Base-by-base conservation (phyloP, 1,139 yeast species). In the Maudiozyma humilis region DNA sequence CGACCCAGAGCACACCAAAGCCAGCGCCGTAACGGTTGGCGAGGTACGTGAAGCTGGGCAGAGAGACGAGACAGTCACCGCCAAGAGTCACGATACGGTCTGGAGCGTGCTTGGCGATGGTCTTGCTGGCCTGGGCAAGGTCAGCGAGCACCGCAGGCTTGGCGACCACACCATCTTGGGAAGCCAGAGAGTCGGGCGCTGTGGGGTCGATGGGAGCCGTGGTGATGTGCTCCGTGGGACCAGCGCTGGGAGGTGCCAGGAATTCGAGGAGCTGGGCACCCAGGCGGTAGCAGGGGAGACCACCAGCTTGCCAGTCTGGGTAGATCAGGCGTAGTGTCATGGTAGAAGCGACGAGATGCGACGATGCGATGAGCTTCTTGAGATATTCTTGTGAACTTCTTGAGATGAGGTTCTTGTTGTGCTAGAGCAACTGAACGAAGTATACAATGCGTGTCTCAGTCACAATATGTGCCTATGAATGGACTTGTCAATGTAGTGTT, bases 1-100 rank as follows among this genome's bases (percentile, higher is more conserved):
- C 41, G 10, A 38, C 19, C 41, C 39, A 36, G 25, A 36, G 30
- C 27, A 36, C 20, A 14, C 39, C 39, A 6, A 36, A 36, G 12
- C 17, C 30, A 3, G 27, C 32, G 18, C 27, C 16, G 30, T 36
- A 36, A 12, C 13, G 15, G 2, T 36, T 32, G 18, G 32, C 10
- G 13, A 36, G 30, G 30, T 36, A 23, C 16, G 23, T 14, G 16
- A 36, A 36, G 16, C 32, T n/a, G 12, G 32, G 32, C 3, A 23
- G 23, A 25, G 39, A 36, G 5, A 15, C 39, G 4, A 27, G 3
- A 36, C 39, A 36, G 30, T 36, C 30, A 20, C 39, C 39, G 18
- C 39, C 39, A 17, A 36, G 23, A 25, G 39, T 36, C 15, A 36
- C 32, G 16, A 36, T 36, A 17, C 18, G 16, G 10, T 19, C 30